Conservation (phyloP, 192 early-diverging fungal species). For the Backusella mclennaniae region DNA sequence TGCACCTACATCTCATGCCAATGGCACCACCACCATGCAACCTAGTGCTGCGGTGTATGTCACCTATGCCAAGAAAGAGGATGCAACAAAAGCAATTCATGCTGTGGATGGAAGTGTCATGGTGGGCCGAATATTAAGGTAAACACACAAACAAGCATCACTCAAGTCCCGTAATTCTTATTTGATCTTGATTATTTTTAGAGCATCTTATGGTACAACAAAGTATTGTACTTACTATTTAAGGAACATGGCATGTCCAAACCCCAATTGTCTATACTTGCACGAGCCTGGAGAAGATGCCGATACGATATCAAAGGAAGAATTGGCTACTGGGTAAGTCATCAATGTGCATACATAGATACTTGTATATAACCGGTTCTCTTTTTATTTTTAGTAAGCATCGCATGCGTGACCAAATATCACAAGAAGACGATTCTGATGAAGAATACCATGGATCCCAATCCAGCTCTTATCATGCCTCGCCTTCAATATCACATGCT, state of each 20-base stretch:
- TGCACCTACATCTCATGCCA: conserved; percentile 42
- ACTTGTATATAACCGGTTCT: neutral
- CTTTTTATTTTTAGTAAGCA: conserved; percentile 38
- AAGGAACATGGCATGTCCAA: conserved; percentile 89
- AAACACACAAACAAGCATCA: neutral
- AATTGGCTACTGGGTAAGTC: conserved; percentile 66
- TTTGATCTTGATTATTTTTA: conserved; percentile 21
- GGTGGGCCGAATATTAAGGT: conserved; percentile 86
- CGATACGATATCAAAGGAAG: conserved; percentile 90
- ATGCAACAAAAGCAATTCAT: conserved; percentile 89
- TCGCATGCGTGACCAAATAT: conserved; percentile 42
- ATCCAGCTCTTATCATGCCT: neutral
- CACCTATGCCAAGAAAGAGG: conserved; percentile 88
- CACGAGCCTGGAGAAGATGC: conserved; percentile 94
- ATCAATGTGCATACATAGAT: neutral
- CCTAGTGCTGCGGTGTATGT: conserved; percentile 86
- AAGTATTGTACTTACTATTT: conserved; percentile 98
- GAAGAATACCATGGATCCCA: neutral
- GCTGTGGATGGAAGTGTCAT: conserved; percentile 90
- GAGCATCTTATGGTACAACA: conserved; percentile 96
- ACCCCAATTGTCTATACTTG: conserved; percentile 91
- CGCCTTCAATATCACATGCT: conserved; percentile 6
- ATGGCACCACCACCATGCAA: conserved; percentile 37
- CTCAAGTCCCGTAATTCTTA: neutral
- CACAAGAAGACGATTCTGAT: conserved; percentile 20